A percentile compares a stretch with the other conserved stretches of the same genome.
Conservation (phyloP, 805 yeast genomes). For the Soucietia sequanensis region DNA sequence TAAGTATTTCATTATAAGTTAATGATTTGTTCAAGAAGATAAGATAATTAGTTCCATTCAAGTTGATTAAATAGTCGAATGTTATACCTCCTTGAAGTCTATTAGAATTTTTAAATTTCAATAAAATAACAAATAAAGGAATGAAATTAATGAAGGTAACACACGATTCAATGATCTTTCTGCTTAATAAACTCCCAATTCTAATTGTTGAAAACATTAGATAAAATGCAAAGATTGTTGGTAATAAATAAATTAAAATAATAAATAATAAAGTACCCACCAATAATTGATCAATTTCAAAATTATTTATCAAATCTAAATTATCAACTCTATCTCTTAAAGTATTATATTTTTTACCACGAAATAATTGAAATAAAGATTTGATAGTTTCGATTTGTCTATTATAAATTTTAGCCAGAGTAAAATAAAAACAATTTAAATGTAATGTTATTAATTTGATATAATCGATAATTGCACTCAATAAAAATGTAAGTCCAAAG, state of each 20-base stretch:
- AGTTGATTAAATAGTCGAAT: slow-evolving; percentile 21
- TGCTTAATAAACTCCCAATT: slow-evolving; percentile 45
- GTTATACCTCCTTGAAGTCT: slow-evolving; percentile 55
- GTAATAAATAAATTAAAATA: slow-evolving; percentile 71
- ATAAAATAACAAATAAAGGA: slow-evolving; percentile 79
- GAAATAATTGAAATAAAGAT: slow-evolving; percentile 78
- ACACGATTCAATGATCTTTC: slow-evolving; percentile 55
- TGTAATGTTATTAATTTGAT: slow-evolving; percentile 66
- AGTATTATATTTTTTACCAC: slow-evolving; percentile 86
- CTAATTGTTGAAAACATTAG: slow-evolving; percentile 64
- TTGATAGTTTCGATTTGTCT: slow-evolving; percentile 68
- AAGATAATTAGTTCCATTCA: slow-evolving; percentile 21
- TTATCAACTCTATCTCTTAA: slow-evolving; percentile 84
- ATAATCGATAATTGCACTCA: slow-evolving; percentile 66
- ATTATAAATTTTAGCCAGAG: slow-evolving; percentile 74
- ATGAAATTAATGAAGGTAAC: slow-evolving; percentile 74
- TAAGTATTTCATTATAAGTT: slow-evolving; percentile 33
- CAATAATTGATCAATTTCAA: slow-evolving; percentile 81
- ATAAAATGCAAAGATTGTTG: slow-evolving; percentile 87
- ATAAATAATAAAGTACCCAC: slow-evolving; percentile 89
- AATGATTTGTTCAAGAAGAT: slow-evolving; percentile 37
- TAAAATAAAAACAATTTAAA: slow-evolving; percentile 70
- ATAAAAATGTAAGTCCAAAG: slow-evolving; percentile 68
- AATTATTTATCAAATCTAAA: slow-evolving; percentile 52
- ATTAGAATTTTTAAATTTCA: slow-evolving; percentile 76